phyloP scores from a whole-genome alignment of 306 rosid species.

The Cicer chorassanicum region DNA sequence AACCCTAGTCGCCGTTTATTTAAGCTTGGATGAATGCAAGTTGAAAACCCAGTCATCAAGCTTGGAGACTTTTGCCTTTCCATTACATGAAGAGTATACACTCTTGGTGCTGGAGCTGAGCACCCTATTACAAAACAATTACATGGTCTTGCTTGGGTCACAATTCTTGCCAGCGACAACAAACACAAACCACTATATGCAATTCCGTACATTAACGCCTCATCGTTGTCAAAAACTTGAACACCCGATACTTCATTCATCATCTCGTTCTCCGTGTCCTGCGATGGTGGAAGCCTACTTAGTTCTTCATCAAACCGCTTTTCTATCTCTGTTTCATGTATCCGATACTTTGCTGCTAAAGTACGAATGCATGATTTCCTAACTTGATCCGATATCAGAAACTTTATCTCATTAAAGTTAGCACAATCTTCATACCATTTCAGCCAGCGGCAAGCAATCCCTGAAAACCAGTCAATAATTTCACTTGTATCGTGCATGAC shows the following conservation, averaged over 20 bases:
- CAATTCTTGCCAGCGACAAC: conserved; percentile 82
- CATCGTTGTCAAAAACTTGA: conserved; percentile 65
- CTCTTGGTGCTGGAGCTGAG: conserved; percentile 67
- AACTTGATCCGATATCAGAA: conserved; percentile 61
- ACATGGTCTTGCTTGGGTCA: conserved; percentile 73
- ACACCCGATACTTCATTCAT: conserved; percentile 48
- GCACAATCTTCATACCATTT: conserved; percentile 72
- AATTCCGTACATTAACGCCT: conserved; percentile 84
- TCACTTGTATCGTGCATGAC: conserved; percentile 71
- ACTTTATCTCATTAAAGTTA: conserved; percentile 70
- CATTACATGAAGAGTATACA: conserved; percentile 87
- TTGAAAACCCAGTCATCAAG: conserved; percentile 91
- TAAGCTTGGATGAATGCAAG: conserved; percentile 88
- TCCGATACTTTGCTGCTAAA: conserved; percentile 78
- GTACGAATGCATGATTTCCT: conserved; percentile 92
- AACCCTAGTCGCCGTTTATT: conserved; percentile 73
- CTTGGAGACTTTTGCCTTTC: conserved; percentile 92
- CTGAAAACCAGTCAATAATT: conserved; percentile 85
- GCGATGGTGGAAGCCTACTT: conserved; percentile 63
- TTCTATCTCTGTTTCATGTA: conserved; percentile 73
- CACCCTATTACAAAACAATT: conserved; percentile 83
- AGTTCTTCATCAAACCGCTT: conserved; percentile 72
- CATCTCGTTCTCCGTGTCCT: conserved; percentile 62
- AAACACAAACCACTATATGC: conserved; percentile 73
- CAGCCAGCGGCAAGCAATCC: conserved; percentile 78